Conservation (phyloP, 129 eudicot species). For the Artemisia argyi region DNA sequence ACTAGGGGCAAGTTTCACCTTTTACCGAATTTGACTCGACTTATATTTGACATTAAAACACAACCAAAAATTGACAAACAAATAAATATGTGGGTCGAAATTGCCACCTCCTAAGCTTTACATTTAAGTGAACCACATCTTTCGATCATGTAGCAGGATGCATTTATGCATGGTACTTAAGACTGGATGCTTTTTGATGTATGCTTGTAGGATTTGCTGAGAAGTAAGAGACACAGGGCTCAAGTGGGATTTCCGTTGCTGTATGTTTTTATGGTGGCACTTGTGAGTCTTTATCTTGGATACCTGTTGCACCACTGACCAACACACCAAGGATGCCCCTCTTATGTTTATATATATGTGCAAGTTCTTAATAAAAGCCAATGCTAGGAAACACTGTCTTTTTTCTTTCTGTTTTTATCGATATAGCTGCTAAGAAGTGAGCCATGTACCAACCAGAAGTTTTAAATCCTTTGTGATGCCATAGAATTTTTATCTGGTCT, state of each 20-base stretch:
- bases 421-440: conserved; percentile 1
- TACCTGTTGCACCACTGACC: conserved; percentile 44
- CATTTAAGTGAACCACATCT: too few species aligned
- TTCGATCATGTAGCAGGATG: not conserved
- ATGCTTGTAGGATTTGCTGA: conserved; percentile 47
- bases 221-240: conserved; percentile 49
- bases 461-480: not conserved
- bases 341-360: conserved; percentile 28
- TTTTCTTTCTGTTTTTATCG: not conserved
- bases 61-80: not conserved
- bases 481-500: not conserved
- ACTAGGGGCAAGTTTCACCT: not conserved
- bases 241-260: conserved; percentile 68
- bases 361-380: conserved; percentile 11
- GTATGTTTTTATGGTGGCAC: conserved; percentile 74
- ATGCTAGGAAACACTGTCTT: conserved; percentile 2
- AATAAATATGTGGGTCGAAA: too few species aligned
- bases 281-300: conserved; percentile 55
- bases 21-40: not conserved
- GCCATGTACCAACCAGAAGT: too few species aligned
- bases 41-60: not conserved
- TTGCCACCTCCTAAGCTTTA: too few species aligned
- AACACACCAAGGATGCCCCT: not conserved
- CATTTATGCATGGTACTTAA: not conserved
- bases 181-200: not conserved